phyloP scores from a whole-genome alignment of 2,329 filamentous ascomycete genomes.

The Venturia effusa region DNA sequence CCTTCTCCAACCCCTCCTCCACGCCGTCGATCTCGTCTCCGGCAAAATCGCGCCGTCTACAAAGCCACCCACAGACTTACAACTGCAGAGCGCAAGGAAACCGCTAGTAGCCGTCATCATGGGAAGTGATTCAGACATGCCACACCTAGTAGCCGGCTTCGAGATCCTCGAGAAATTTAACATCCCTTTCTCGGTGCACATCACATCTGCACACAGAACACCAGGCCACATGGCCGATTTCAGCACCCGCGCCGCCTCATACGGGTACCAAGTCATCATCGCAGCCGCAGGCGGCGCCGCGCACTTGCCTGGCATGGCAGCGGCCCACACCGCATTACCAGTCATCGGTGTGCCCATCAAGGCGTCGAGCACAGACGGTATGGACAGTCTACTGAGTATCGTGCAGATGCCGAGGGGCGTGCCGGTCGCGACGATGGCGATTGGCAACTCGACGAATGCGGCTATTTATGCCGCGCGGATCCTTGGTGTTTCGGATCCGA shows the following conservation, averaged over 20 bases:
- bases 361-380: constrained; percentile 37
- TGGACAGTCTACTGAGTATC: constrained; percentile 40
- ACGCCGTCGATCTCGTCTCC: constrained; percentile 48
- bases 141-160: constrained; percentile 53
- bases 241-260: constrained; percentile 27
- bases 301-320: constrained; percentile 42
- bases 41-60: constrained; percentile 38
- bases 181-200: constrained; percentile 63
- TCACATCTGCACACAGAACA: constrained; percentile 59
- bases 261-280: constrained; percentile 36
- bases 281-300: constrained; percentile 39
- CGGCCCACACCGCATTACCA: constrained; percentile 37
- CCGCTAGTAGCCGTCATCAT: constrained; percentile 69
- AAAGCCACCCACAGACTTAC: constrained; percentile 20
- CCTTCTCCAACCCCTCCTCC: constrained; percentile 59
- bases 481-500: constrained; percentile 36
- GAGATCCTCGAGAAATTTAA: constrained; percentile 56
- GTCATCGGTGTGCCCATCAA: constrained; percentile 42
- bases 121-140: constrained; percentile 72
- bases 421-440: constrained; percentile 31
- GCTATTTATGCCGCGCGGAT: constrained; percentile 36
- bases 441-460: constrained; percentile 37
- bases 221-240: constrained; percentile 37
- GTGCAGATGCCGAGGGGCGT: constrained; percentile 41
- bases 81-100: not conserved